Conservation (phyloP, 2,329 filamentous ascomycete genomes). For the Trichoderma guizhouense region DNA sequence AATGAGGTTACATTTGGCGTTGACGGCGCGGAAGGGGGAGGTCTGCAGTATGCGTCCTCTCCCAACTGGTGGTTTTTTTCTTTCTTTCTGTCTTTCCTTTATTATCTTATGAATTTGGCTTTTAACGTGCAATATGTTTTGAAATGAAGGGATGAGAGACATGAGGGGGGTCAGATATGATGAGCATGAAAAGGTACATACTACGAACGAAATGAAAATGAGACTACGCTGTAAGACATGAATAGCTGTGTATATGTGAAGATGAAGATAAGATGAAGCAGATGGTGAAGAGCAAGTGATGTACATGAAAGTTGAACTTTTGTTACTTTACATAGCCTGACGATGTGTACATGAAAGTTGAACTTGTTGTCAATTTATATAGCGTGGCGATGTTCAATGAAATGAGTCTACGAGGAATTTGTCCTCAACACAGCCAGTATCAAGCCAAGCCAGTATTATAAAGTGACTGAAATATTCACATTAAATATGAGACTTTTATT, state of each 20-base stretch:
- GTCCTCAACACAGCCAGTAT: neutral
- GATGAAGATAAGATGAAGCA: neutral
- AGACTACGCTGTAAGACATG: neutral
- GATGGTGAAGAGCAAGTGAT: neutral
- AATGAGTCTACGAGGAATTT: neutral
- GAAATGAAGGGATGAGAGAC: slow-evolving; percentile 8
- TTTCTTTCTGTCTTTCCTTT: neutral
- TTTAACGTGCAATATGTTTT: neutral
- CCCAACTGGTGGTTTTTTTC: neutral
- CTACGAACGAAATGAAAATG: slow-evolving; percentile 2
- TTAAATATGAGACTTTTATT: neutral
- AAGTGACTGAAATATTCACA: neutral
- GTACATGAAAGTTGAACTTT: neutral
- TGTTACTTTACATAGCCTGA: neutral
- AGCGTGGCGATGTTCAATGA: neutral
- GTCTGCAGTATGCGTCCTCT: neutral
- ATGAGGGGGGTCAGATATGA: slow-evolving; percentile 1
- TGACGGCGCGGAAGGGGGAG: neutral
- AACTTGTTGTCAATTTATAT: neutral
- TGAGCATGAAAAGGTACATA: slow-evolving; percentile 16
- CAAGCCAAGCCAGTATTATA: neutral
- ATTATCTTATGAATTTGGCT: neutral
- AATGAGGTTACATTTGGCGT: slow-evolving; percentile 14
- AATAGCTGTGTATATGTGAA: neutral
- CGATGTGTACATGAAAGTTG: neutral